Percentiles rank a stretch among this genome's conserved stretches.
Evolutionary conservation across 164 flowering plant species (phyloP).

Genomic region (Brasenia schreberi): DNA sequence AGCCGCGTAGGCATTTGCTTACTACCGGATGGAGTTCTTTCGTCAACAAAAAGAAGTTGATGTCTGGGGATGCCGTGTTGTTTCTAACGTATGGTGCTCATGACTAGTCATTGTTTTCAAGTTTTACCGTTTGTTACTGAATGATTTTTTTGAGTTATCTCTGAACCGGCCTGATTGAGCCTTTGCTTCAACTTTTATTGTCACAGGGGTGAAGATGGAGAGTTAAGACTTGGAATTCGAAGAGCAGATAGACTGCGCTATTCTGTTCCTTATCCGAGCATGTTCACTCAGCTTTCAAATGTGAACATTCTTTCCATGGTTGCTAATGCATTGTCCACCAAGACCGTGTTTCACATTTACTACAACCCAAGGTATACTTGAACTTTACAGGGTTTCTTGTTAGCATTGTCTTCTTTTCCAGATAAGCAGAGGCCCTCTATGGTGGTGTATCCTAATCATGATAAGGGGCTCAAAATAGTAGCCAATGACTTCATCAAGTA

Average conservation of each 20-base stretch:
- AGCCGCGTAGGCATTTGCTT: slow-evolving; percentile 94
- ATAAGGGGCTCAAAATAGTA: too few species aligned
- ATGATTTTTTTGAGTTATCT: not conserved
- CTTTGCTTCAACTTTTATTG: too few species aligned
- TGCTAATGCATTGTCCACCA: slow-evolving; percentile 43
- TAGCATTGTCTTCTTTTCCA: not conserved
- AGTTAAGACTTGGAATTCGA: slow-evolving; percentile 76
- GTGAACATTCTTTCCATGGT: slow-evolving; percentile 28
- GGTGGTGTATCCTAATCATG: too few species aligned
- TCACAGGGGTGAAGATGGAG: slow-evolving; percentile 80
- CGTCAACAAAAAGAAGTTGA: slow-evolving; percentile 88
- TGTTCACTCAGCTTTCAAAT: slow-evolving; percentile 27
- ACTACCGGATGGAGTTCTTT: slow-evolving; percentile 99
- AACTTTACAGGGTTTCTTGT: not conserved
- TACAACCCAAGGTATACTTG: slow-evolving; percentile 78
- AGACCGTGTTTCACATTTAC: slow-evolving; percentile 43
- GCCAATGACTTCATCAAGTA: too few species aligned
- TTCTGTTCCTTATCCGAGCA: slow-evolving; percentile 15
- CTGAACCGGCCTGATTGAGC: too few species aligned
- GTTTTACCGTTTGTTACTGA: not conserved
- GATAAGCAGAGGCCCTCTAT: too few species aligned
- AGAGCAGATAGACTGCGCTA: slow-evolving; percentile 52
- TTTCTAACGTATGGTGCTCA: slow-evolving; percentile 55
- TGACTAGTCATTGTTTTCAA: not conserved
- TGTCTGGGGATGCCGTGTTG: slow-evolving; percentile 95